phyloP scores from a whole-genome alignment of 2,329 filamentous ascomycete genomes.

The Monosporascus sp. region DNA sequence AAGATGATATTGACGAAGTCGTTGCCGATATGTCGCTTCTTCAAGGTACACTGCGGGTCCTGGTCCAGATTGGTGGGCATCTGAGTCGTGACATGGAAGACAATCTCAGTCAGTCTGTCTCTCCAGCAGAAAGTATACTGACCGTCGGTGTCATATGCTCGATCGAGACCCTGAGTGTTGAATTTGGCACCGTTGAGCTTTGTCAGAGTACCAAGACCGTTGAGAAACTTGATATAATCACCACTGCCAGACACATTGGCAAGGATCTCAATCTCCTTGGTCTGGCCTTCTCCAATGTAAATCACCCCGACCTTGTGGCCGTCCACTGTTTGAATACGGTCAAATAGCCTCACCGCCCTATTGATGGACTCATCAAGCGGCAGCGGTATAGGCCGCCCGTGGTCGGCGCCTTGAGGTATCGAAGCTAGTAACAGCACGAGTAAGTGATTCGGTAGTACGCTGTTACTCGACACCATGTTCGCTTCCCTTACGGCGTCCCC shows the following conservation, averaged over 20 bases:
- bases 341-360: constrained; percentile 75
- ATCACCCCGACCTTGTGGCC: constrained; percentile 94
- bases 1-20: constrained; percentile 98
- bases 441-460: constrained; percentile 67
- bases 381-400: constrained; percentile 66
- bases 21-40: constrained; percentile 95
- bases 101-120: constrained; percentile 88
- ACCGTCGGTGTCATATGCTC: constrained; percentile 71
- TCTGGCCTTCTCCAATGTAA: constrained; percentile 86
- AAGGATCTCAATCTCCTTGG: constrained; percentile 75
- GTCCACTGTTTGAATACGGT: constrained; percentile 84
- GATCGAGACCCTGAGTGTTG: constrained; percentile 89
- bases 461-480: constrained; percentile 48
- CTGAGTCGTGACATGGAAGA: constrained; percentile 94
- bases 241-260: constrained; percentile 80
- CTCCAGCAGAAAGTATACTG: constrained; percentile 91
- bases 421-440: constrained; percentile 65
- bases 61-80: constrained; percentile 85
- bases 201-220: constrained; percentile 75
- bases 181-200: constrained; percentile 77
- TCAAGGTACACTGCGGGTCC: constrained; percentile 71
- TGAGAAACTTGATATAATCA: constrained; percentile 83
- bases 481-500: constrained; percentile 45
- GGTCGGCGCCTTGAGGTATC: constrained; percentile 50
- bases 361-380: constrained; percentile 64